A percentile compares a stretch with the other conserved stretches of the same genome.
Conservation (phyloP, 129 eudicot genomes). For the Pseudognaphalium luteoalbum region DNA sequence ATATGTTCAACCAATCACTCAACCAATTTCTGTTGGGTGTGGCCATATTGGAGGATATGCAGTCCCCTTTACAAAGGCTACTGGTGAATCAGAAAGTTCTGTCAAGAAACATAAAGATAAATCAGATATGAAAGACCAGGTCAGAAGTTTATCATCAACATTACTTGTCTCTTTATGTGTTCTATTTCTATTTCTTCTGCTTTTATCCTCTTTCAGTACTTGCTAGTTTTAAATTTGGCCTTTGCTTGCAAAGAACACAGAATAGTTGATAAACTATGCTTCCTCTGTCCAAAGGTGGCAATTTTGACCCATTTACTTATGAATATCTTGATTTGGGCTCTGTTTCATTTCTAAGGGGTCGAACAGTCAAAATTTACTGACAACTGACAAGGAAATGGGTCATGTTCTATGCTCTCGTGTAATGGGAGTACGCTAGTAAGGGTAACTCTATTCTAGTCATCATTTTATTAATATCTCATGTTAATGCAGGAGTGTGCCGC, state of each 20-base stretch:
- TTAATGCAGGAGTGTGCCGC: constrained; percentile 81
- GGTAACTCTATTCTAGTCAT: not conserved
- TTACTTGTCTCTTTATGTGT: not conserved
- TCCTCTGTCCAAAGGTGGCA: not conserved
- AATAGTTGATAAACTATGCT: not conserved
- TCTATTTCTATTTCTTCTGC: not conserved
- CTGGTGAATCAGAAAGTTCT: constrained; percentile 39
- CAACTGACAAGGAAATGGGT: not conserved
- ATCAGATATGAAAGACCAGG: constrained; percentile 54
- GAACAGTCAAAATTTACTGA: not conserved
- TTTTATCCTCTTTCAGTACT: not conserved
- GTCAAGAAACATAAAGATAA: constrained; percentile 38
- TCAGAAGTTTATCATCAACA: constrained; percentile 20
- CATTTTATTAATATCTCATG: not conserved
- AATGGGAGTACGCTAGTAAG: not conserved
- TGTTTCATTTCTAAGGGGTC: not conserved
- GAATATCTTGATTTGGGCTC: not conserved
- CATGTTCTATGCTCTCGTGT: not conserved
- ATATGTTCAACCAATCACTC: constrained; percentile 35
- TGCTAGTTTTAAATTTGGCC: not conserved
- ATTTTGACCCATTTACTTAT: not conserved
- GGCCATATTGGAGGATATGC: constrained; percentile 53
- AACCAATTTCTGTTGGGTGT: constrained; percentile 38
- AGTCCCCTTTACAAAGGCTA: constrained; percentile 39
- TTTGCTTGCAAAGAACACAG: not conserved